These are phyloP conservation scores for Gossypium raimondii DNA, from an alignment of 345 rosid species.

Conservation along the genomic window DNA sequence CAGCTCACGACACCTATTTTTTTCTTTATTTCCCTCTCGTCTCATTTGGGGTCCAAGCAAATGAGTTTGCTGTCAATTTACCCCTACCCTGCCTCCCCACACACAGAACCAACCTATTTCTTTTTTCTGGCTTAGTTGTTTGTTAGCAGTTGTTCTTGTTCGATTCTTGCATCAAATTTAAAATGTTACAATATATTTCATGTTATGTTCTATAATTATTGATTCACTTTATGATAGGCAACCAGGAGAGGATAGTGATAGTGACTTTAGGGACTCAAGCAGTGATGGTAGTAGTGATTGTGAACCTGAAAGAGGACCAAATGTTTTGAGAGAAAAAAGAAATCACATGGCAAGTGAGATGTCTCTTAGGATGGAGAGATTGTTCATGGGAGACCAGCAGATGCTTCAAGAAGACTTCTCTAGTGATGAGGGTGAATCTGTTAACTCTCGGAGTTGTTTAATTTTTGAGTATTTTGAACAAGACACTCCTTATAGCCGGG, in stretches of 20 bases:
- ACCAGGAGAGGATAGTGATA: slow-evolving; percentile 69
- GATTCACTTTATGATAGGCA: slow-evolving; percentile 26
- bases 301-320: slow-evolving; percentile 51
- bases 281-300: slow-evolving; percentile 80
- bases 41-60: background rate
- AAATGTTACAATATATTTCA: background rate
- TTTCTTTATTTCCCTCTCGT: background rate
- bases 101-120: background rate
- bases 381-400: slow-evolving; percentile 47
- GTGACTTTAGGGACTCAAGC: slow-evolving; percentile 66
- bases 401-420: slow-evolving; percentile 45
- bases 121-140: background rate
- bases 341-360: slow-evolving; percentile 23
- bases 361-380: slow-evolving; percentile 37
- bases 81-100: background rate
- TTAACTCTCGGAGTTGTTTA: slow-evolving; percentile 44
- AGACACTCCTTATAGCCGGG: slow-evolving; percentile 74
- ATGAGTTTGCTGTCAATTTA: background rate
- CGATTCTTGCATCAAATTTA: background rate
- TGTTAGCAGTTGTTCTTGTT: background rate
- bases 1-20: background rate
- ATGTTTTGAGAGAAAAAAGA: slow-evolving; percentile 29
- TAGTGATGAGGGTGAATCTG: slow-evolving; percentile 70
- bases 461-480: slow-evolving; percentile 76
- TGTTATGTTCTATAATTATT: slow-evolving; percentile 7